Base-by-base conservation (phyloP, 169 alveolate genomes). In the Sarcocystis neurona region DNA sequence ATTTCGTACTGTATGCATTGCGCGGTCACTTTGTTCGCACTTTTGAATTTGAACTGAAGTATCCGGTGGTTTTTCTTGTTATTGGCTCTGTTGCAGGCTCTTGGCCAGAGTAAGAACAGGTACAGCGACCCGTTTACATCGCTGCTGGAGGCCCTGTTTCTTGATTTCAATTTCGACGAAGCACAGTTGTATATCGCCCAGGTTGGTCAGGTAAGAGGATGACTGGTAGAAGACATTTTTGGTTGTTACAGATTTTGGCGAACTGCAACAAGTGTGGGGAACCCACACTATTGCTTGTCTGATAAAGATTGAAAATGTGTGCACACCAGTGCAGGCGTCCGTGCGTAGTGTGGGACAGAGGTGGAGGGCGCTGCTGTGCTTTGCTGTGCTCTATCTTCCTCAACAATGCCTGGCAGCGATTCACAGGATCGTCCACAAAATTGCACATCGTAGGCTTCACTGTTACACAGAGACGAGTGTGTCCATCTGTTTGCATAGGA, bases 51-150 rank as follows among this genome's bases (percentile, higher is more conserved):
- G 43, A 4, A 4, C 46, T 23, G 4, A 10, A n/a, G 18, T 72
- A 37, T 60, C 34, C n/a, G 74, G 15, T 23, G 10, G 20, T 68
- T 10, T 37, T 23, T 68, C 20, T 12, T 37, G 41, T 32, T 63
- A 15, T 63, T 68, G n/a, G 41, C 48, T 82, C 34, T 44, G 15
- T 32, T 56, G 82, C 74, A 89, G 92, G 90, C 88, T 12, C 86
- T 96, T 79, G 93, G 96, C 78, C 89, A 91, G 78, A 87, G 94
- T 37, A 94, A 93, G 88, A 86, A 94, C n/a, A 95, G 94, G 70
- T 94, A 95, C 91, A 92, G 92, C 34, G 98, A 97, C 91, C 88
- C 98, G 0, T 97, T 97, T 91, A 96, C 98, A 37, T 95, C 96
- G 58, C 92, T 97, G 60, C 92, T 97, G 74, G 95, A 94, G 48